These are phyloP conservation scores for Tubosaeta brunneosetosa DNA, from an alignment of 768 basidiomycete genomes.

Conservation along the genomic window DNA sequence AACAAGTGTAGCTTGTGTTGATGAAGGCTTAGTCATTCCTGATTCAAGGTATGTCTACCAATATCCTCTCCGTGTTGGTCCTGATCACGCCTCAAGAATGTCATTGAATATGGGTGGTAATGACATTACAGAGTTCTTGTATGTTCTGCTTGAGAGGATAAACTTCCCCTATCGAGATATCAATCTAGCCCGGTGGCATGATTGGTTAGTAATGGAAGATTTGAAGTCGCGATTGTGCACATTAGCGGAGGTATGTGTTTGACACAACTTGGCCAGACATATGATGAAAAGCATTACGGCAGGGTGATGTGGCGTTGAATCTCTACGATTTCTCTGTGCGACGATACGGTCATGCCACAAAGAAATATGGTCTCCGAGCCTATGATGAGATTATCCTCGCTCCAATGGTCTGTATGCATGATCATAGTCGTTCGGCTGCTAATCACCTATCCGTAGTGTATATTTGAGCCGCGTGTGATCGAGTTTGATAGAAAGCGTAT, in stretches of 20 bases:
- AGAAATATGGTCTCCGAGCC: conserved; percentile 85
- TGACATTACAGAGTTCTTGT: conserved; percentile 89
- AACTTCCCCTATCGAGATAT: conserved; percentile 86
- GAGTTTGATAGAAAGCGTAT: conserved; percentile 78
- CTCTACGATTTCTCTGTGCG: conserved; percentile 88
- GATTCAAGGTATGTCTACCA: conserved; percentile 69
- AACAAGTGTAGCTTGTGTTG: conserved; percentile 88
- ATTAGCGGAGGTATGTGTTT: conserved; percentile 68
- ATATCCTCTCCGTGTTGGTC: not conserved
- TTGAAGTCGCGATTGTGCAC: conserved; percentile 83
- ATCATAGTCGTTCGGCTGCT: not conserved
- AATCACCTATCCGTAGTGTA: conserved; percentile 48
- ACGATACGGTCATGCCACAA: conserved; percentile 64
- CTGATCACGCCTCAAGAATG: conserved; percentile 44
- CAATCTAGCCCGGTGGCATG: conserved; percentile 70
- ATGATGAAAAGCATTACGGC: conserved; percentile 6
- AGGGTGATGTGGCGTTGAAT: conserved; percentile 89
- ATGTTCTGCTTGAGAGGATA: conserved; percentile 72
- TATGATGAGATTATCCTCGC: conserved; percentile 96
- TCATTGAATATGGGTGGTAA: conserved; percentile 86
- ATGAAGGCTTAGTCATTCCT: conserved; percentile 82
- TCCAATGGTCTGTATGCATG: conserved; percentile 65
- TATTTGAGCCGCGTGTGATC: conserved; percentile 91
- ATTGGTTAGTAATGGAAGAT: conserved; percentile 91
- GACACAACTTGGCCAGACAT: not conserved